Conservation (phyloP, 2,329 filamentous ascomycete genomes). For the Westerdykella ornata region DNA sequence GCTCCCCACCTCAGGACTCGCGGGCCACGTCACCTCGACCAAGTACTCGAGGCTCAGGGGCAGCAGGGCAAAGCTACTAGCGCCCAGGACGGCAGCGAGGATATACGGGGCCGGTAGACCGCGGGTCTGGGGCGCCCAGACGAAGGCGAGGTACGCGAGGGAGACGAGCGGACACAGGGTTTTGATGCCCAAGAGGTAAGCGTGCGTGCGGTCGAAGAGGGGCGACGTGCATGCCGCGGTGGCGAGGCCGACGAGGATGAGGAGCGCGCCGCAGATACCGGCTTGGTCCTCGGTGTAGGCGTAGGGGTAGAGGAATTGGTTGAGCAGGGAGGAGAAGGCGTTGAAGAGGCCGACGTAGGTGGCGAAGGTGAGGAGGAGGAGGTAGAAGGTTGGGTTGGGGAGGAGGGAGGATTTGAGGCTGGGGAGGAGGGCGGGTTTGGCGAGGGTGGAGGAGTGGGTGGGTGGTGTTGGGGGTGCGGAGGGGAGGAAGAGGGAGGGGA, state of each 20-base stretch:
- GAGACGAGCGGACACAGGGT: slow-evolving; percentile 67
- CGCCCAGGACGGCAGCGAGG: slow-evolving; percentile 69
- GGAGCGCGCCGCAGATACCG: slow-evolving; percentile 79
- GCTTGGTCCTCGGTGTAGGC: slow-evolving; percentile 76
- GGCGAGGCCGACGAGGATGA: slow-evolving; percentile 83
- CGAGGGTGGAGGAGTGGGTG: slow-evolving; percentile 57
- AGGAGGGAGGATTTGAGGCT: slow-evolving; percentile 44
- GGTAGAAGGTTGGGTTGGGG: slow-evolving; percentile 64
- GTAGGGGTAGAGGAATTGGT: slow-evolving; percentile 84
- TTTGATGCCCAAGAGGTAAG: slow-evolving; percentile 67
- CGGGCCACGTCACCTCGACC: slow-evolving; percentile 79
- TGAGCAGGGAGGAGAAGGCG: slow-evolving; percentile 76
- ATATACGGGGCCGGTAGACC: slow-evolving; percentile 63
- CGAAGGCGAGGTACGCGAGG: slow-evolving; percentile 65
- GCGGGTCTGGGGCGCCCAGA: slow-evolving; percentile 68
- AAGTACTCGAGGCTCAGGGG: slow-evolving; percentile 82
- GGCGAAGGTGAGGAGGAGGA: slow-evolving; percentile 72
- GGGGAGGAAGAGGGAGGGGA: slow-evolving; percentile 79
- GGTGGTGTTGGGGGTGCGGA: slow-evolving; percentile 68
- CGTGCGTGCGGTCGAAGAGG: slow-evolving; percentile 77
- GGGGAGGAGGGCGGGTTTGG: slow-evolving; percentile 47
- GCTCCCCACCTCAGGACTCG: slow-evolving; percentile 76
- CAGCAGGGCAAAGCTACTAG: slow-evolving; percentile 69
- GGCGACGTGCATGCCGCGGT: slow-evolving; percentile 69
- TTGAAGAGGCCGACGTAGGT: slow-evolving; percentile 93